These are phyloP conservation scores for Noccaea bulbosa DNA, from an alignment of 345 rosid species.

Conservation along the genomic window DNA sequence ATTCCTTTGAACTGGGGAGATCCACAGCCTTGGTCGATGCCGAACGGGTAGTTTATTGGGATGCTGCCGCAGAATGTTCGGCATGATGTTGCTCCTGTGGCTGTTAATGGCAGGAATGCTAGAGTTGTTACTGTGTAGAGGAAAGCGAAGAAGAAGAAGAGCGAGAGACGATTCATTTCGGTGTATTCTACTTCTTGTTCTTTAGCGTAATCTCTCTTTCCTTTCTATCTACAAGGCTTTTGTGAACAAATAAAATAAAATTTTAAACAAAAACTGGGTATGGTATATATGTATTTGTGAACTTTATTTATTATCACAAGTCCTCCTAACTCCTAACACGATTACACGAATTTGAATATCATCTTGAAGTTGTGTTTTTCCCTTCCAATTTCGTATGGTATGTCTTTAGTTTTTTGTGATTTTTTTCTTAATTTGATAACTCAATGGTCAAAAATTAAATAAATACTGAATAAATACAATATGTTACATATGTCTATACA, in stretches of 20 bases:
- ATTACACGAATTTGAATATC: not conserved
- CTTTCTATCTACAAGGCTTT: not conserved
- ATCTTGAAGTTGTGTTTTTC: not conserved
- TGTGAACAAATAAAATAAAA: not conserved
- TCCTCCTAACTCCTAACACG: too few relatives aligned
- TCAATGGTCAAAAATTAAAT: not conserved
- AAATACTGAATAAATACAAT: not conserved
- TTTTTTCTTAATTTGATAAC: not conserved
- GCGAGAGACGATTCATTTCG: slow-evolving; percentile 15
- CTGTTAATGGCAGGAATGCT: slow-evolving; percentile 14
- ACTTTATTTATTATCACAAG: too few relatives aligned
- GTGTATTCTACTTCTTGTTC: not conserved
- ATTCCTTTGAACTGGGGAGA: slow-evolving; percentile 72
- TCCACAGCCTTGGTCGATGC: slow-evolving; percentile 88
- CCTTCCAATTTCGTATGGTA: too few relatives aligned
- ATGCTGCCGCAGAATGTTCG: slow-evolving; percentile 66
- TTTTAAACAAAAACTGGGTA: not conserved
- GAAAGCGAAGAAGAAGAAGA: slow-evolving; percentile 30
- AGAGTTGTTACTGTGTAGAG: slow-evolving; percentile 33
- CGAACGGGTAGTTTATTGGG: slow-evolving; percentile 77
- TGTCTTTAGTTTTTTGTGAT: not conserved
- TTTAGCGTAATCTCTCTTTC: not conserved
- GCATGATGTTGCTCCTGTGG: slow-evolving; percentile 49
- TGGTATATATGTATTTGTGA: not conserved
- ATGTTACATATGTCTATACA: not conserved